phyloP scores from a whole-genome alignment of 495 filamentous ascomycete species.

The Usnea hakonensis region DNA sequence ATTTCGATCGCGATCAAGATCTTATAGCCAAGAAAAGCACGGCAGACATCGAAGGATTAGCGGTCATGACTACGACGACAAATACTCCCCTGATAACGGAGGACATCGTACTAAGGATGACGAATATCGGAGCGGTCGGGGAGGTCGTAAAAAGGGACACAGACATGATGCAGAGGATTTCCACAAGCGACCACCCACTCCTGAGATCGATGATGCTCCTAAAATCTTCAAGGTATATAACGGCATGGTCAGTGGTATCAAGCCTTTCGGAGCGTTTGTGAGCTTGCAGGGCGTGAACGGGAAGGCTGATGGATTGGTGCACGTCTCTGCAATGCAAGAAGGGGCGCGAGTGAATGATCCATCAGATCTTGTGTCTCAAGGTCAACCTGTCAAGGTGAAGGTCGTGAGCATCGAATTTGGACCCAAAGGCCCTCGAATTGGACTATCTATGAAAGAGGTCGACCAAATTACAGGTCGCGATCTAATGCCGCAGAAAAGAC shows the following conservation, averaged over 20 bases:
- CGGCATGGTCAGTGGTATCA: constrained; percentile 81
- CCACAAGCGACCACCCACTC: constrained; percentile 63
- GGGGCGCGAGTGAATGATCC: constrained; percentile 86
- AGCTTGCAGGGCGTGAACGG: constrained; percentile 80
- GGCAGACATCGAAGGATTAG: constrained; percentile 39
- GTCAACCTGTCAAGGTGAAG: constrained; percentile 88
- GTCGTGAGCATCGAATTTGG: constrained; percentile 67
- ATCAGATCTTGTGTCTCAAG: constrained; percentile 70
- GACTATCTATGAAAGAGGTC: constrained; percentile 93
- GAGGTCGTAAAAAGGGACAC: constrained; percentile 29
- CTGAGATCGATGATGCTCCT: constrained; percentile 75
- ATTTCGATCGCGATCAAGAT: constrained; percentile 51
- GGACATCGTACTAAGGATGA: constrained; percentile 38
- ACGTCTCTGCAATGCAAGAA: constrained; percentile 89
- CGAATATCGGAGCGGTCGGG: constrained; percentile 29
- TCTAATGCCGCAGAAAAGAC: constrained; percentile 66
- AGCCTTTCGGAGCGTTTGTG: constrained; percentile 94
- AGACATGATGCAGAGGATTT: constrained; percentile 51
- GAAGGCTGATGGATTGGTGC: constrained; percentile 88
- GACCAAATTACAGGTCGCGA: constrained; percentile 87
- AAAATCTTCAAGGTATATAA: constrained; percentile 83
- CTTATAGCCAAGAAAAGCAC: constrained; percentile 38
- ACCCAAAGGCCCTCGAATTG: constrained; percentile 54
- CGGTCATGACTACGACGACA: constrained; percentile 19
- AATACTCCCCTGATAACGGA: background rate